Base-by-base conservation (phyloP, 2,329 filamentous ascomycete species). In the Venturia pyrina region DNA sequence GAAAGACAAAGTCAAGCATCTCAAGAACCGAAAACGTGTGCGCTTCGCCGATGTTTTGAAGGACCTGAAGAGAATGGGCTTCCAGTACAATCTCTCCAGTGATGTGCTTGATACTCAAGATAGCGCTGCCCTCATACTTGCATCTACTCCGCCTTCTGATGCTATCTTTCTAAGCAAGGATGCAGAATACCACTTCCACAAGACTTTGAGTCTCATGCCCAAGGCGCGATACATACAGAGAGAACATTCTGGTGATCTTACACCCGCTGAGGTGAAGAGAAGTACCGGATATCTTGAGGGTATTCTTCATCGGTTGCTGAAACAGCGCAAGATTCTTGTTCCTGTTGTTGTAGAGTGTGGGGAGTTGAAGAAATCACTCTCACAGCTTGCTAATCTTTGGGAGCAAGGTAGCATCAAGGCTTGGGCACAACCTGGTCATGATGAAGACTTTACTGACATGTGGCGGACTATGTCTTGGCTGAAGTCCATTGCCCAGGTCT, bases 1-100 rank as follows among this genome's bases (percentile, higher is more conserved):
- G 75, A 93, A 93, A 73, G 84, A 87, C 13, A 76, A 84, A 19
- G 86, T 97, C 68, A 93, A 96, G 75, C 91, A 97, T 74, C 85
- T 98, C 70, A 98, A 97, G 80, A 87, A 86, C 2, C 85, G 91
- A 71, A 99, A 99, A 78, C 87, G 91, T 56, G 93, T 92, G 70
- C 83, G 98, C 17, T 95, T 96, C 71, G 90, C 91, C 0, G 93
- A 98, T 70, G 93, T 90, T 0, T 79, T 99, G 69, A 93, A 90
- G 72, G 85, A 87, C 28, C 79, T 97, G 37, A 87, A 91, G 44
- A 85, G 88, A 66, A 98, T 99, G 93, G 95, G 95, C 4, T 85
- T 99, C 71, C 89, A 88, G 71, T 87, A 88, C 64, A 97, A 96
- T 73, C 81, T 96, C 19, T 87, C 89, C 69, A 87, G 86, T 17